Conservation (phyloP, 352 stramenopile genomes). For the Bremia lactucae region DNA sequence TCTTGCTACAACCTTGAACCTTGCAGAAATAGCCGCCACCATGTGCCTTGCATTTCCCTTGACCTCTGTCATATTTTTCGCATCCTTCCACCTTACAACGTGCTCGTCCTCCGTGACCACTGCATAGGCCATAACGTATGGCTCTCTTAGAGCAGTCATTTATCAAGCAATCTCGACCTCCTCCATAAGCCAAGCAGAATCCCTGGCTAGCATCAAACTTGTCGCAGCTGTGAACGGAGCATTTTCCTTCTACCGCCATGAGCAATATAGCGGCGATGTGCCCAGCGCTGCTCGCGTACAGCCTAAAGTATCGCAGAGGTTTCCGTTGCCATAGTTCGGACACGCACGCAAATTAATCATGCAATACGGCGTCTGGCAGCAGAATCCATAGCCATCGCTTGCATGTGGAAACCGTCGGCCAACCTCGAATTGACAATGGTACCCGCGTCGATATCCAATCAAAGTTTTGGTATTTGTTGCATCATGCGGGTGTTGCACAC, state of each 20-base stretch:
- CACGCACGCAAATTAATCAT: conserved; percentile 62
- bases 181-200: conserved; percentile 58
- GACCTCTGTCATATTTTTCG: conserved; percentile 61
- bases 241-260: conserved; percentile 65
- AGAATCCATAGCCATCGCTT: conserved; percentile 56
- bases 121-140: conserved; percentile 69
- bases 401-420: conserved; percentile 56
- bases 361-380: conserved; percentile 64
- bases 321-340: conserved; percentile 61
- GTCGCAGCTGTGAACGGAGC: conserved; percentile 52
- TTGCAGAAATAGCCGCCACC: conserved; percentile 80
- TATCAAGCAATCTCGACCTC: conserved; percentile 46
- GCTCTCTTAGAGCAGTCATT: conserved; percentile 62
- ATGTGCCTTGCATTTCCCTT: conserved; percentile 75
- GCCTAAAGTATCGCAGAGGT: conserved; percentile 41
- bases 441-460: conserved; percentile 10
- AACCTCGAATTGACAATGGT: conserved; percentile 35
- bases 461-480: background rate
- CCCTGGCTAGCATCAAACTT: conserved; percentile 65
- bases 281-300: conserved; percentile 47
- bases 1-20: conserved; percentile 61
- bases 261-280: conserved; percentile 38
- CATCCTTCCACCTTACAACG: conserved; percentile 69
- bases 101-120: conserved; percentile 54
- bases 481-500: background rate